phyloP scores from a whole-genome alignment of 352 stramenopile species.

The Phytopythium kandeliae region DNA sequence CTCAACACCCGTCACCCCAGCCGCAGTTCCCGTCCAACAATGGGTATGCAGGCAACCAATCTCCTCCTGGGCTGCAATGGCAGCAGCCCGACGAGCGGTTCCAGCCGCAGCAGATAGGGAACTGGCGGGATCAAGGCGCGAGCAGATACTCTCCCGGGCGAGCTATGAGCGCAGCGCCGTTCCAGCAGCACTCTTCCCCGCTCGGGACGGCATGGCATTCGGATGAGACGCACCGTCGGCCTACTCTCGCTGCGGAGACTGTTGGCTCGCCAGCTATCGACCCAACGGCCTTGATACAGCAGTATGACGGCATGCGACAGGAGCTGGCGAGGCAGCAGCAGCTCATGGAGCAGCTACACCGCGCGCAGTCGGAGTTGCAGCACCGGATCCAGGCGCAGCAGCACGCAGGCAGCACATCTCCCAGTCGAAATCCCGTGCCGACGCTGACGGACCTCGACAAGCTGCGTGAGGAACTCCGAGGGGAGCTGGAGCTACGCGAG shows the following conservation, averaged over 20 bases:
- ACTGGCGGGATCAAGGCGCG: not conserved
- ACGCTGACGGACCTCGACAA: slow-evolving; percentile 56
- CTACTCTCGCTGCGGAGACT: too few species aligned
- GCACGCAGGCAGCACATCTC: slow-evolving; percentile 4
- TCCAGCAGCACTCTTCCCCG: not conserved
- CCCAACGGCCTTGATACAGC: slow-evolving; percentile 18
- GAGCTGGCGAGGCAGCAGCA: slow-evolving; percentile 44
- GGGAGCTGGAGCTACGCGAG: slow-evolving; percentile 46
- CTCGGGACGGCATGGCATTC: too few species aligned
- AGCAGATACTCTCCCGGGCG: not conserved
- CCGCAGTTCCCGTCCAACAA: slow-evolving; percentile 1
- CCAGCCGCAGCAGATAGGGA: not conserved
- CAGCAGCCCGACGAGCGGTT: slow-evolving; percentile 1
- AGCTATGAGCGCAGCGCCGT: not conserved
- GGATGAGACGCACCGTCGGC: too few species aligned
- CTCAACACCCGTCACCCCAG: not conserved
- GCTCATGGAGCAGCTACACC: slow-evolving; percentile 44
- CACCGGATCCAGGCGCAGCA: slow-evolving; percentile 31
- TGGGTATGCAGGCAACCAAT: slow-evolving; percentile 1
- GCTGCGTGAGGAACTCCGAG: slow-evolving; percentile 41
- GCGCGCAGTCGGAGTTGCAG: slow-evolving; percentile 39
- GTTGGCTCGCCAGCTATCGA: slow-evolving; percentile 9
- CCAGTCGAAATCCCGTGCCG: slow-evolving; percentile 17
- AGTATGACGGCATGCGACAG: slow-evolving; percentile 52
- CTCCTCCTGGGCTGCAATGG: not conserved